Evolutionary conservation across 768 basidiomycete genomes (phyloP).

Genomic region (Pisolithus albus): DNA sequence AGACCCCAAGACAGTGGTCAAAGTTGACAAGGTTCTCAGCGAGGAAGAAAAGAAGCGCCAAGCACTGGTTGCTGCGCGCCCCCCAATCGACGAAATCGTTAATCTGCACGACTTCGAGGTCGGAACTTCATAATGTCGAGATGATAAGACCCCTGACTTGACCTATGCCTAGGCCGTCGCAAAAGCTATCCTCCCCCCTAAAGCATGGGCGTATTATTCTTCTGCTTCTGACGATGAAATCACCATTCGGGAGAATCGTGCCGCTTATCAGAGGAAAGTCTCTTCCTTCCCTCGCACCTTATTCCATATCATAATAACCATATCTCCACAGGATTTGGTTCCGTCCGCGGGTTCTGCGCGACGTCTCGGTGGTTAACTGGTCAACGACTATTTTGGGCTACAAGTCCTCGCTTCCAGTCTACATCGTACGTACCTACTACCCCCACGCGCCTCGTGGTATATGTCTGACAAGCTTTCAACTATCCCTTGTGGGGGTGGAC

Average conservation of each 20-base stretch:
- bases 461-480: not conserved
- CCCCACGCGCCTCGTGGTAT: not conserved
- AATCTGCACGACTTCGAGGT: constrained; percentile 92
- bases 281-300: not conserved
- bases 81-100: constrained; percentile 67
- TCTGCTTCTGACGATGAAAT: constrained; percentile 91
- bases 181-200: constrained; percentile 65
- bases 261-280: constrained; percentile 72
- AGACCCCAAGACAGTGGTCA: constrained; percentile 56
- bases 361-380: constrained; percentile 76
- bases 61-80: constrained; percentile 51
- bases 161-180: constrained; percentile 57
- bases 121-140: constrained; percentile 4
- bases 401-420: constrained; percentile 64
- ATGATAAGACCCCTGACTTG: not conserved
- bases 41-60: constrained; percentile 64
- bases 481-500: not conserved
- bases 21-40: constrained; percentile 54
- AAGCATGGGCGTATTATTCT: constrained; percentile 90
- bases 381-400: constrained; percentile 72
- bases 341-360: constrained; percentile 72
- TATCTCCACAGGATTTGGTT: constrained; percentile 64
- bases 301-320: not conserved
- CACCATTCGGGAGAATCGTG: constrained; percentile 76
- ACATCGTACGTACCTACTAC: constrained; percentile 45